Evolutionary conservation across 2,329 filamentous ascomycete species (phyloP).

Genomic region (Sclerotinia glacialis): DNA sequence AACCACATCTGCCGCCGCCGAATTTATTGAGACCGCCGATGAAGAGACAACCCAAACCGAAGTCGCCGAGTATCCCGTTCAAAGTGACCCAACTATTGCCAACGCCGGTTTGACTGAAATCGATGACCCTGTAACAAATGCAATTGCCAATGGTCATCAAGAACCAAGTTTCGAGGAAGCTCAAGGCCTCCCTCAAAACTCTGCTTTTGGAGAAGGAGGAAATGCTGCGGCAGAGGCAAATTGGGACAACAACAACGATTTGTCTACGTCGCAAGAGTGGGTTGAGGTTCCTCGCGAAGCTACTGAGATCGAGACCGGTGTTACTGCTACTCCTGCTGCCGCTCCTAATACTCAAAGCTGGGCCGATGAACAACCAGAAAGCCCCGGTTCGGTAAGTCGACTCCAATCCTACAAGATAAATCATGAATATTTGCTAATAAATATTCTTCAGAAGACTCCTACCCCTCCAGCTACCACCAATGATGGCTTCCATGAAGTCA

Average conservation of each 20-base stretch:
- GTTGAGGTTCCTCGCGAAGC: conserved; percentile 69
- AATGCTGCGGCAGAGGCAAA: conserved; percentile 63
- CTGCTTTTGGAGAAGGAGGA: conserved; percentile 51
- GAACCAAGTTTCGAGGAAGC: conserved; percentile 40
- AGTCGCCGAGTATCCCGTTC: conserved; percentile 41
- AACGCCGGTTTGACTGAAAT: conserved; percentile 68
- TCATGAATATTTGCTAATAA: background rate
- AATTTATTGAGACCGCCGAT: conserved; percentile 36
- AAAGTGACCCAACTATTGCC: conserved; percentile 64
- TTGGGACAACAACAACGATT: conserved; percentile 53
- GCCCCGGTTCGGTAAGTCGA: conserved; percentile 45
- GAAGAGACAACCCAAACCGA: conserved; percentile 39
- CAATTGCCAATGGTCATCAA: conserved; percentile 46
- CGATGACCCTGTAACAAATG: conserved; percentile 46
- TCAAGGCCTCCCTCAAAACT: conserved; percentile 48
- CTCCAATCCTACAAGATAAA: background rate
- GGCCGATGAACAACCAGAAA: conserved; percentile 74
- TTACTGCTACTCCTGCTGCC: conserved; percentile 53
- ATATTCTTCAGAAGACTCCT: conserved; percentile 39
- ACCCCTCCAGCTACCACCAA: conserved; percentile 44
- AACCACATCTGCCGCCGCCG: conserved; percentile 41
- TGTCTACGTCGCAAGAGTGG: conserved; percentile 41
- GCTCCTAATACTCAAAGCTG: conserved; percentile 66
- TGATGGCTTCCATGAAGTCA: conserved; percentile 73
- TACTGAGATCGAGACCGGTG: conserved; percentile 68